A percentile compares a stretch with the other conserved stretches of the same genome.
These are phyloP conservation scores for Globisporangium spinosum DNA, from an alignment of 352 stramenopile species.

Conservation along the genomic window DNA sequence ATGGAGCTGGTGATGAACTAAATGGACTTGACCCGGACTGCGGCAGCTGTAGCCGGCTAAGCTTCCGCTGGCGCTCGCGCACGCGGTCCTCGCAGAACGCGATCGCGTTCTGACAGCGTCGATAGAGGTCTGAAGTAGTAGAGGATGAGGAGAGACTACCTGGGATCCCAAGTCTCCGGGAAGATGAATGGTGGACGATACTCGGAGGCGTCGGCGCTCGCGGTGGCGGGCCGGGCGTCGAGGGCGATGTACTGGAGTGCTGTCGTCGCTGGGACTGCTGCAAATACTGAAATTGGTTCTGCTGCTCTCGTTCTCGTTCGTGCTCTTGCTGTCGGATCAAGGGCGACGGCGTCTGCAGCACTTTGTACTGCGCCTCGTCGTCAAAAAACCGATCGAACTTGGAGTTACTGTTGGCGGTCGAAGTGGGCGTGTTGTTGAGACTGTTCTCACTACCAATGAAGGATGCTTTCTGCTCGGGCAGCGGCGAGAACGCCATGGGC, in stretches of 20 bases:
- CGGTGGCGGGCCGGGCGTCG: not conserved
- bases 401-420: not conserved
- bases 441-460: not conserved
- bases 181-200: not conserved
- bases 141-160: not conserved
- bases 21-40: constrained; percentile 12
- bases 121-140: constrained; percentile 28
- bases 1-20: constrained; percentile 2
- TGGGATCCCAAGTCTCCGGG: not conserved
- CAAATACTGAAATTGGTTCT: not conserved
- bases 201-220: not conserved
- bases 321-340: constrained; percentile 22
- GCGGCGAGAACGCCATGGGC: constrained; percentile 48
- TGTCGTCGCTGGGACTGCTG: not conserved
- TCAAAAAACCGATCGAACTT: constrained; percentile 41
- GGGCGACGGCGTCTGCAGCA: constrained; percentile 38
- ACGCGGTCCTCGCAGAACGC: constrained; percentile 33
- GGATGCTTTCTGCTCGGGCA: constrained; percentile 30
- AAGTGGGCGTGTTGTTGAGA: not conserved
- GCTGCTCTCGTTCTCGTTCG: not conserved
- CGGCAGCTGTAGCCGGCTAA: constrained; percentile 33
- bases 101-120: constrained; percentile 38
- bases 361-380: constrained; percentile 40
- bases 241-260: not conserved
- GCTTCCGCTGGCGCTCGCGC: constrained; percentile 37